These are phyloP conservation scores for Phaeosphaeriaceae sp. DNA, from an alignment of 2,329 filamentous ascomycete genomes.

Conservation along the genomic window DNA sequence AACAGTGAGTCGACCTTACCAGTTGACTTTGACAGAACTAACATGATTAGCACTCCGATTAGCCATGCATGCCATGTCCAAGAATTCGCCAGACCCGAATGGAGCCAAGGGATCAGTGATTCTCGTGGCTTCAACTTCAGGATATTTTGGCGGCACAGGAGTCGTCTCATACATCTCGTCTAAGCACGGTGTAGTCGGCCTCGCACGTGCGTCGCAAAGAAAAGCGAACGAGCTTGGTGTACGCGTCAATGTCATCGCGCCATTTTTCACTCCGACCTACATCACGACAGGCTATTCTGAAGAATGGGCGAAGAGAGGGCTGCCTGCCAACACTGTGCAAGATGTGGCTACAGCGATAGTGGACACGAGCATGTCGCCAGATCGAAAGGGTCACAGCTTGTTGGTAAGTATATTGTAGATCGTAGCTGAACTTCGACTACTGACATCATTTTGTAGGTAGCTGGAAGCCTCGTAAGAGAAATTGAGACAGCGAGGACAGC, in stretches of 20 bases:
- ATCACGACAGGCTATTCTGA: constrained; percentile 52
- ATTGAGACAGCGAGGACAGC: constrained; percentile 37
- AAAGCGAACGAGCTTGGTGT: constrained; percentile 47
- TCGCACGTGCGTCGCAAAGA: constrained; percentile 49
- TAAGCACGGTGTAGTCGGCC: constrained; percentile 53
- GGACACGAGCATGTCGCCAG: constrained; percentile 45
- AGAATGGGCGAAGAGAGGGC: constrained; percentile 48
- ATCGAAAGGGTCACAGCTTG: constrained; percentile 36
- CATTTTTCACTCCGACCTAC: constrained; percentile 58
- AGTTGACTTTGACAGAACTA: not conserved
- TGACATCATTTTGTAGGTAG: constrained; percentile 27
- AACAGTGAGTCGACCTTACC: constrained; percentile 45
- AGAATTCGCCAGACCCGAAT: constrained; percentile 34
- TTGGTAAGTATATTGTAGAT: constrained; percentile 27
- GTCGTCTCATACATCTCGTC: constrained; percentile 55
- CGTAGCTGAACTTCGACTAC: not conserved
- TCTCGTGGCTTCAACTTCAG: constrained; percentile 53
- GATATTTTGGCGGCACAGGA: constrained; percentile 55
- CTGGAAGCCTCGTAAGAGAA: constrained; percentile 36
- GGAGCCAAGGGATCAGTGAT: constrained; percentile 47
- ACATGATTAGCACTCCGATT: constrained; percentile 28
- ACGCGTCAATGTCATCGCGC: constrained; percentile 57
- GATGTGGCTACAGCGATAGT: constrained; percentile 55
- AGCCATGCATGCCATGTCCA: constrained; percentile 44
- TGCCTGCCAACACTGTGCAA: constrained; percentile 53